Evolutionary conservation across 345 rosid genomes (phyloP).

Genomic region (Diplotaxis tenuifolia): DNA sequence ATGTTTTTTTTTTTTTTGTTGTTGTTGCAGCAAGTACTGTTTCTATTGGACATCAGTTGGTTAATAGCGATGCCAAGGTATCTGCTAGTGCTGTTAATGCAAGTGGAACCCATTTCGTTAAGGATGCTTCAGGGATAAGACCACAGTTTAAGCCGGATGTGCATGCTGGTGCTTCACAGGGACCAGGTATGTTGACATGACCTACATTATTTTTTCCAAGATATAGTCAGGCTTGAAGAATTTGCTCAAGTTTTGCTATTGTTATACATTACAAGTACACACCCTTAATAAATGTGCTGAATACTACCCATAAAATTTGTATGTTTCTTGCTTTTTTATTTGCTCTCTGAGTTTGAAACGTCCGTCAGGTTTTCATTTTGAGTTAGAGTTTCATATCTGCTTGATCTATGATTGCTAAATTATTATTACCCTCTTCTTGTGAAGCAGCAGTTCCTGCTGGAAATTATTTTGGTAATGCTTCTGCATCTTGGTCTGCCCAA

Average conservation of each 20-base stretch:
- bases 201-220: neutral
- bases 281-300: too few relatives aligned
- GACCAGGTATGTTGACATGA: constrained; percentile 43
- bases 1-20: constrained; percentile 14
- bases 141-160: constrained; percentile 41
- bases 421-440: constrained; percentile 21
- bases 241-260: neutral
- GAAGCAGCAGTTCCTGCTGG: constrained; percentile 47
- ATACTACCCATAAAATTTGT: too few relatives aligned
- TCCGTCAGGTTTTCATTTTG: constrained; percentile 1
- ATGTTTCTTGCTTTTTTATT: too few relatives aligned
- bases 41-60: constrained; percentile 43
- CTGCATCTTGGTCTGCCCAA: constrained; percentile 74
- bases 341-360: neutral
- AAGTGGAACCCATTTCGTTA: constrained; percentile 45
- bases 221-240: too few relatives aligned
- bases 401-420: neutral
- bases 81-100: constrained; percentile 43
- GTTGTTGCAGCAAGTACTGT: constrained; percentile 36
- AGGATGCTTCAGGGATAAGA: constrained; percentile 47
- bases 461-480: constrained; percentile 54
- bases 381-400: neutral
- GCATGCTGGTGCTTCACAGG: constrained; percentile 49
- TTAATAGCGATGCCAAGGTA: constrained; percentile 46
- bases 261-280: too few relatives aligned